These are phyloP conservation scores for Ganoderma lucidum DNA, from an alignment of 1,284 basidiomycete species.

Conservation along the genomic window DNA sequence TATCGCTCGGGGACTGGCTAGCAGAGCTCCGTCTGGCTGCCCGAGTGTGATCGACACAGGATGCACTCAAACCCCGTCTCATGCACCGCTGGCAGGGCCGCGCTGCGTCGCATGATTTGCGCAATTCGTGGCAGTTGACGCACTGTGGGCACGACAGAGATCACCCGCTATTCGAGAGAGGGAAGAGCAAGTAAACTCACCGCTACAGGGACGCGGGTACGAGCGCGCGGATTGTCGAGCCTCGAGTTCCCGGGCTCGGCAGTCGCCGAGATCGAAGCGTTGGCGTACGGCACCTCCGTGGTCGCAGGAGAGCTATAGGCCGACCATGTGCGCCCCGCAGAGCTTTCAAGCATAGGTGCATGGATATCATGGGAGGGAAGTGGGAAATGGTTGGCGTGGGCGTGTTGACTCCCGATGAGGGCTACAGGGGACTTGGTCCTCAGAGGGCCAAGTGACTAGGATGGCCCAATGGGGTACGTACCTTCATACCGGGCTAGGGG, in stretches of 20 bases:
- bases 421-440: not conserved
- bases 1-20: not conserved
- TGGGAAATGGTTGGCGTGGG: not conserved
- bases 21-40: not conserved
- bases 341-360: not conserved
- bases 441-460: not conserved
- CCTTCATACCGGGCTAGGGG: conserved; percentile 1
- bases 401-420: not conserved
- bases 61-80: not conserved
- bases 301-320: not conserved
- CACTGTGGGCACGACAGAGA: not conserved
- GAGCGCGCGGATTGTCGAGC: not conserved
- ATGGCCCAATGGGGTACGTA: not conserved
- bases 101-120: not conserved
- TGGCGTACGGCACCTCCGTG: not conserved
- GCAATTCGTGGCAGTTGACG: conserved; percentile 1
- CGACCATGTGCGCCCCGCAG: not conserved
- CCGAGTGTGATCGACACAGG: not conserved
- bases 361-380: not conserved
- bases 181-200: not conserved
- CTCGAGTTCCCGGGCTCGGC: not conserved
- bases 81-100: conserved; percentile 4
- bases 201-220: not conserved
- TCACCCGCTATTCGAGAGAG: not conserved
- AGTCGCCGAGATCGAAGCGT: not conserved